A percentile compares a stretch with the other conserved stretches of the same genome.
Evolutionary conservation across 2,329 filamentous ascomycete species (phyloP).

Genomic region (Diaporthe aspalathi): DNA sequence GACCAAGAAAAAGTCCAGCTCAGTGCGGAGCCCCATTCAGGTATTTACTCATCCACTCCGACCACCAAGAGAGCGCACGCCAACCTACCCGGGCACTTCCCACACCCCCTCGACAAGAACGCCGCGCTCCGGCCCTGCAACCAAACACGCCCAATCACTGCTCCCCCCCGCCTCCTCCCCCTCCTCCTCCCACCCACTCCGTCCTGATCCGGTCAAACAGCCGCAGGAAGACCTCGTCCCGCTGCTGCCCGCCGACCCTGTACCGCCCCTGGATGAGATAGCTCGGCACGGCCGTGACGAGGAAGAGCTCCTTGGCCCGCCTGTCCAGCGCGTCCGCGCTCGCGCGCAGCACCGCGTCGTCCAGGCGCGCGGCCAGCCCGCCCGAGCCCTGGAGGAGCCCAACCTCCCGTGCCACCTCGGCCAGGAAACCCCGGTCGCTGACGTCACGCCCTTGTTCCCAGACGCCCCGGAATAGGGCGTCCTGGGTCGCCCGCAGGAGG

Average conservation of each 20-base stretch:
- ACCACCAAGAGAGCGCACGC: not conserved
- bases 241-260: slow-evolving; percentile 78
- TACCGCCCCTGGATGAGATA: slow-evolving; percentile 77
- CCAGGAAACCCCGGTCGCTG: slow-evolving; percentile 54
- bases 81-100: too few species aligned
- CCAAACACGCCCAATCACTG: not conserved
- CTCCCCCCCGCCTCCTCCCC: not conserved
- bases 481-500: slow-evolving; percentile 49
- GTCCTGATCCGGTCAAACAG: slow-evolving; percentile 70
- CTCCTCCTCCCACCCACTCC: slow-evolving; percentile 28
- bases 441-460: slow-evolving; percentile 57
- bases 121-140: not conserved
- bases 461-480: slow-evolving; percentile 55
- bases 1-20: not conserved
- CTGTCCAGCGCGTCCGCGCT: slow-evolving; percentile 47
- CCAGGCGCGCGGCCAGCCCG: slow-evolving; percentile 44
- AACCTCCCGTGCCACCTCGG: slow-evolving; percentile 47
- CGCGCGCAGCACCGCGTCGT: slow-evolving; percentile 44
- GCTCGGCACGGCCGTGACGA: slow-evolving; percentile 76
- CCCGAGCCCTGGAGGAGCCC: slow-evolving; percentile 43
- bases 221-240: slow-evolving; percentile 71
- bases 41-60: too few species aligned
- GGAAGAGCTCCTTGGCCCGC: slow-evolving; percentile 45
- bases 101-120: too few species aligned
- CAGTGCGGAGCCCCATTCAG: too few species aligned